Conservation (phyloP, 148 eudicot genomes). For the Beta vulgaris region DNA sequence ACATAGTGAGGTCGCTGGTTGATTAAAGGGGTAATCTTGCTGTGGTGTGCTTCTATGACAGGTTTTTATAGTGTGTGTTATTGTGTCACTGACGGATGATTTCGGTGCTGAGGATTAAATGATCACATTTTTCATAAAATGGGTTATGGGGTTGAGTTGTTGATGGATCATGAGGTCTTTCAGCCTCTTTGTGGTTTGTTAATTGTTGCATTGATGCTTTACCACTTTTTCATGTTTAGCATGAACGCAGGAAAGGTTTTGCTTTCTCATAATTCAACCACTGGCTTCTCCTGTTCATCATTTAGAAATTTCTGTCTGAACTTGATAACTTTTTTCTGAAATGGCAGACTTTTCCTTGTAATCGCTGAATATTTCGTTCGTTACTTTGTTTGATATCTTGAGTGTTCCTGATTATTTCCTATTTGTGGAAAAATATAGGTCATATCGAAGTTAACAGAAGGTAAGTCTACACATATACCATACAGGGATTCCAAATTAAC, state of each 20-base stretch:
- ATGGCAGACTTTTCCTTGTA: too few species aligned
- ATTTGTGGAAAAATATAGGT: slow-evolving; percentile 47
- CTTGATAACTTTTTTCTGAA: neutral
- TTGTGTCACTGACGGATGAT: neutral
- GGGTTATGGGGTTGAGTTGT: neutral
- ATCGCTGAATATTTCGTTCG: too few species aligned
- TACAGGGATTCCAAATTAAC: slow-evolving; percentile 96
- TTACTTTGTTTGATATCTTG: neutral
- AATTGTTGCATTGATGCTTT: neutral
- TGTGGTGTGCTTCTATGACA: neutral
- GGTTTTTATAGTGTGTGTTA: neutral
- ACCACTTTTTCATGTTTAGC: too few species aligned
- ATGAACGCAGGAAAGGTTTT: neutral
- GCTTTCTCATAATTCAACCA: neutral
- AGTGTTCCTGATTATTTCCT: slow-evolving; percentile 6
- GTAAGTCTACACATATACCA: slow-evolving; percentile 82
- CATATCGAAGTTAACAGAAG: slow-evolving; percentile 93
- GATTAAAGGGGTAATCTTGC: neutral
- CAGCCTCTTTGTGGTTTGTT: neutral
- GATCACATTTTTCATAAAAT: neutral
- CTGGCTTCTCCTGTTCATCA: neutral
- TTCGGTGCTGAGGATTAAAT: too few species aligned
- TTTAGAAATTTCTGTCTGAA: neutral
- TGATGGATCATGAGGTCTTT: neutral
- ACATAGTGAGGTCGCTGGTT: neutral